Evolutionary conservation across 192 early-diverging fungal genomes (phyloP), one percentile per base, ranked within the genome.

Genomic region (Coemansia reversa): DNA sequence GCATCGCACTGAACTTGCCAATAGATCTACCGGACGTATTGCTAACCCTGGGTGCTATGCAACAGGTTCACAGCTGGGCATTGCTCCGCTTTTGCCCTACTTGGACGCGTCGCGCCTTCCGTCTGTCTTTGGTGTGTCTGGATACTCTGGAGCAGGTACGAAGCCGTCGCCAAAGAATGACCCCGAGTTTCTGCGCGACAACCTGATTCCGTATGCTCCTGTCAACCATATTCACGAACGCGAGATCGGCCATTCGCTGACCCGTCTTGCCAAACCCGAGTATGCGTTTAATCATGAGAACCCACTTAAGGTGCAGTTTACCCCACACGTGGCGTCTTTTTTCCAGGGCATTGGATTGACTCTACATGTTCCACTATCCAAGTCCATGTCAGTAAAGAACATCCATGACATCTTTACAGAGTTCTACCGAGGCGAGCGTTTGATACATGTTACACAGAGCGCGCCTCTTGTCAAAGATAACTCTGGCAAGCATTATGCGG

Each of bases 1-100:
- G 66, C 88, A 89, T 69, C 89, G 96, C 51, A 74, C 75, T 22
- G 65, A 84, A 49, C 70, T 97, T 23, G 14, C 33, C 4, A 33
- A 9, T 22, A 57, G 58, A 16, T 81, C 73, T 12, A 85, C 92
- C 5, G 86, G 79, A 2, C 86, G 86, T 55, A 91, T 99, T 52
- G 84, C 94, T 58, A 99, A 99, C 83, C 97, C 97, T 9, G 97
- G 97, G 2, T 99, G 97, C 82, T 99, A 99, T 76, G 97, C 97
- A 5, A 99, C 97, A 2, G 97, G 95, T 19, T 89, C 93, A 42
- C 97, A 99, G 80, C 74, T 98, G 65, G 86, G 91, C 0, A 76
- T 97, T 61, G 89, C 87, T 8, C 97, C 97, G 14, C 81, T 99
- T 51, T 71, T 94, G 48, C 85, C 86, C 8, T 87, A 80, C 61